A percentile compares a stretch with the other conserved stretches of the same genome.
These are phyloP conservation scores for Naumovozyma castellii DNA, from an alignment of 805 yeast species.

Conservation along the genomic window DNA sequence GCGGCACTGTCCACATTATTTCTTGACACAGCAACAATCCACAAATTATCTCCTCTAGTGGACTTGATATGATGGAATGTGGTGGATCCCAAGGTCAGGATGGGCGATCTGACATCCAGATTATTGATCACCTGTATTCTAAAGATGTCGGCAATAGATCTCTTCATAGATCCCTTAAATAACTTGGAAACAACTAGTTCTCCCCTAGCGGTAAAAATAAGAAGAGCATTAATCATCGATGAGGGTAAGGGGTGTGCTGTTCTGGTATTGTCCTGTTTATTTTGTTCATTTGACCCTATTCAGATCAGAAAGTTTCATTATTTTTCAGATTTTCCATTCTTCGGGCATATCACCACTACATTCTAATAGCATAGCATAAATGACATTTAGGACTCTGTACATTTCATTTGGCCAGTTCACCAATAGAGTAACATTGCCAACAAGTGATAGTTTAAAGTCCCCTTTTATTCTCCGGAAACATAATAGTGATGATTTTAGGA, in stretches of 20 bases:
- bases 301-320: too few species aligned
- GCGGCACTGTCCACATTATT: constrained; percentile 78
- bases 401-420: too few species aligned
- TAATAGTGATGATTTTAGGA: too few species aligned
- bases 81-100: constrained; percentile 84
- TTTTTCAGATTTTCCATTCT: too few species aligned
- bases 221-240: constrained; percentile 72
- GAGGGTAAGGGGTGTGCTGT: too few species aligned
- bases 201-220: constrained; percentile 70
- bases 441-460: too few species aligned
- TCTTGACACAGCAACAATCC: constrained; percentile 84
- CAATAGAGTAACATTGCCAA: too few species aligned
- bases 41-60: constrained; percentile 39
- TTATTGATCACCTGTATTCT: constrained; percentile 83
- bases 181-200: constrained; percentile 71
- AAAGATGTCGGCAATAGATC: constrained; percentile 78
- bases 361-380: too few species aligned
- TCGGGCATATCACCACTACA: too few species aligned
- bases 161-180: constrained; percentile 63
- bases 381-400: too few species aligned
- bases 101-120: constrained; percentile 46
- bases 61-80: constrained; percentile 71
- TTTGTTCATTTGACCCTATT: not conserved
- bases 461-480: too few species aligned
- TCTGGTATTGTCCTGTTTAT: too few species aligned